A percentile compares a stretch with the other conserved stretches of the same genome.
These are phyloP conservation scores for Kappamyces sp. DNA, from an alignment of 192 early-diverging fungal genomes.

Conservation along the genomic window DNA sequence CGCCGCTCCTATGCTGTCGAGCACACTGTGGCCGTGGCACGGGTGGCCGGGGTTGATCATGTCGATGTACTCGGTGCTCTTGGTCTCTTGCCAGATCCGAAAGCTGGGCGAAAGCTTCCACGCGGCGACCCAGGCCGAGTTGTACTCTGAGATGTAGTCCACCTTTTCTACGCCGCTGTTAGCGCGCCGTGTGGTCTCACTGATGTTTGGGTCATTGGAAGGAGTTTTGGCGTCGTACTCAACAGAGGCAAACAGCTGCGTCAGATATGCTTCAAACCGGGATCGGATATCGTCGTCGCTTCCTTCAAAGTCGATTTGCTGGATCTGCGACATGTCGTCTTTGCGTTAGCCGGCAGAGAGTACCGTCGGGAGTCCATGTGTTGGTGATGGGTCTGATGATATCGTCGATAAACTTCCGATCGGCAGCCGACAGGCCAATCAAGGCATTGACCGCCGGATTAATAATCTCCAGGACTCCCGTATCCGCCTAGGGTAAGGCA, in stretches of 20 bases:
- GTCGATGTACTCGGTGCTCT: constrained; percentile 41
- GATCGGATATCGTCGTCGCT: constrained; percentile 72
- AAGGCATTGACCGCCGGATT: constrained; percentile 51
- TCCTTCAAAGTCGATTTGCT: constrained; percentile 64
- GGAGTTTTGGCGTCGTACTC: not conserved
- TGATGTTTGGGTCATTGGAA: constrained; percentile 19
- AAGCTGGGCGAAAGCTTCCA: constrained; percentile 67
- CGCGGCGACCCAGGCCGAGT: constrained; percentile 50
- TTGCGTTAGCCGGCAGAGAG: constrained; percentile 17
- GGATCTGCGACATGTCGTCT: constrained; percentile 41
- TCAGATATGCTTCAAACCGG: constrained; percentile 68
- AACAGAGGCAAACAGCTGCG: constrained; percentile 56
- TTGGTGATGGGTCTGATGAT: constrained; percentile 59
- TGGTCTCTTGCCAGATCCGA: constrained; percentile 53
- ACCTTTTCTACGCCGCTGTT: constrained; percentile 21
- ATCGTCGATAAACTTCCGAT: constrained; percentile 73
- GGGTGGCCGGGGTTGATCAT: constrained; percentile 48
- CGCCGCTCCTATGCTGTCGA: constrained; percentile 23
- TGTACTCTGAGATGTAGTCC: constrained; percentile 62
- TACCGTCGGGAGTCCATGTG: constrained; percentile 52
- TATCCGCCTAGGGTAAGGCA: constrained; percentile 48
- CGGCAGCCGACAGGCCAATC: constrained; percentile 58
- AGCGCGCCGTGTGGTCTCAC: not conserved
- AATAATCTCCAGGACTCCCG: constrained; percentile 63
- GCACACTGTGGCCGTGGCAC: constrained; percentile 30